Evolutionary conservation across 768 basidiomycete genomes (phyloP), one percentile per base, ranked within the genome.

Genomic region (Suillus discolor): DNA sequence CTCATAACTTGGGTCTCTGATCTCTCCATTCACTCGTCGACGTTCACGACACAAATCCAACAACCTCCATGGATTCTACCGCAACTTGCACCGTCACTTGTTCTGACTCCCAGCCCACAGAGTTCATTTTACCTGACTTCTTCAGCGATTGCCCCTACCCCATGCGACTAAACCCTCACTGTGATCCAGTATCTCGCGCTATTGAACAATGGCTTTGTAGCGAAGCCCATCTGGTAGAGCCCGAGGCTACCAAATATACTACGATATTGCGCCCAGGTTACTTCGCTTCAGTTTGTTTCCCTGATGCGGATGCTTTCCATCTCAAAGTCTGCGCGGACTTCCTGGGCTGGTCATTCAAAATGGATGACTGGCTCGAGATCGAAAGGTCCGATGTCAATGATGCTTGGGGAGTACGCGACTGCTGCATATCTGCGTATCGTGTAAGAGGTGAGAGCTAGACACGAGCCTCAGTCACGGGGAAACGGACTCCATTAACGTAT

Each of bases 301-400:
- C 85, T 64, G 82, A 82, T 28, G 79, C 84, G 28, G 77, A 84
- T n/a, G 73, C 80, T 51, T 83, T 85, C 67, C 84, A 86, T 59
- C 83, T 92, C 44, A 85, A 87, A 38, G 84, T 89, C 66, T 83
- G 88, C 67, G 84, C 85, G 3, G 90, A 92, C 75, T 91, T 89
- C 70, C 84, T 91, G 85, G 78, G 76, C 67, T 80, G 75, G 71
- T 68, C 81, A 47, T 82, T 82, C 47, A 79, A 79, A 45, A 69
- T 80, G 66, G 79, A 81, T 66, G 54, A 55, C 31, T 55, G 54
- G 54, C 54, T 55, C 11, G 54, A 55, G 31, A 34, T 34, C 31
- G 54, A 55, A 6, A 55, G 31, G 45, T 77, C 70, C 25, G 77
- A 78, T 53, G 71, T 73, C 38, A 67, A 62, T 5, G 68, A 75